Percentiles rank a stretch among this genome's conserved stretches.
phyloP scores from a whole-genome alignment of 164 flowering plant genomes.

The Magnolia kwangsiensis region DNA sequence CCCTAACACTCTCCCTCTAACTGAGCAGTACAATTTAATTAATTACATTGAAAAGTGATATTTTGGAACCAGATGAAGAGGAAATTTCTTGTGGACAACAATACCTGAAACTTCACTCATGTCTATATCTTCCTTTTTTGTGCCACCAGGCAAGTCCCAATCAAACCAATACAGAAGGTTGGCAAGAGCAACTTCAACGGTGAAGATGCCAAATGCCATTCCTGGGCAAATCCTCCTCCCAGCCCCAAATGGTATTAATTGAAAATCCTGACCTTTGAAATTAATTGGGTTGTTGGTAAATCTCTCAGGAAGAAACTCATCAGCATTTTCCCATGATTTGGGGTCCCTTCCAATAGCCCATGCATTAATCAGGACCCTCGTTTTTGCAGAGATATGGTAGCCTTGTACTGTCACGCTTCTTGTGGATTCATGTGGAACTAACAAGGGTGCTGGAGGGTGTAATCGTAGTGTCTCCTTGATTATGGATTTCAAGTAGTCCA shows the following conservation, averaged over 20 bases:
- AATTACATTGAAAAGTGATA: background rate
- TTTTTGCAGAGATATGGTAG: slow-evolving; percentile 25
- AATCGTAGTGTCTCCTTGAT: slow-evolving; percentile 30
- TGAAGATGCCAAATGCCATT: background rate
- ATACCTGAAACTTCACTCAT: slow-evolving; percentile 4
- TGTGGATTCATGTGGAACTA: slow-evolving; percentile 31
- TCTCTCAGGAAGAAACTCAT: background rate
- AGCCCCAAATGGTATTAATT: slow-evolving; percentile 9
- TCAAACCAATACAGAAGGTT: slow-evolving; percentile 17
- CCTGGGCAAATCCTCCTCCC: slow-evolving; percentile 14
- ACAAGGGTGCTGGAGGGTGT: slow-evolving; percentile 37
- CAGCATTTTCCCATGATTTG: slow-evolving; percentile 1
- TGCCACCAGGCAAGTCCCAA: slow-evolving; percentile 6
- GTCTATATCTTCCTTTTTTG: background rate
- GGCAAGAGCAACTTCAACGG: slow-evolving; percentile 7
- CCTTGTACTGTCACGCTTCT: slow-evolving; percentile 15
- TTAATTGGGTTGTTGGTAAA: background rate
- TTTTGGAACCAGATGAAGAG: slow-evolving; percentile 6
- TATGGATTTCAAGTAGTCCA: background rate
- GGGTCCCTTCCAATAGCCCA: slow-evolving; percentile 26
- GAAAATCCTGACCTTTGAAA: slow-evolving; percentile 4
- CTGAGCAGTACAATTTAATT: too few species aligned
- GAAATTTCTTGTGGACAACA: slow-evolving; percentile 1
- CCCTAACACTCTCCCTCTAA: too few species aligned
- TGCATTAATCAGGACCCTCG: slow-evolving; percentile 30